Percentiles rank a stretch among this genome's conserved stretches.
These are phyloP conservation scores for Paecilomyces dactylethromorphus DNA, from an alignment of 2,329 filamentous ascomycete species.

Conservation along the genomic window DNA sequence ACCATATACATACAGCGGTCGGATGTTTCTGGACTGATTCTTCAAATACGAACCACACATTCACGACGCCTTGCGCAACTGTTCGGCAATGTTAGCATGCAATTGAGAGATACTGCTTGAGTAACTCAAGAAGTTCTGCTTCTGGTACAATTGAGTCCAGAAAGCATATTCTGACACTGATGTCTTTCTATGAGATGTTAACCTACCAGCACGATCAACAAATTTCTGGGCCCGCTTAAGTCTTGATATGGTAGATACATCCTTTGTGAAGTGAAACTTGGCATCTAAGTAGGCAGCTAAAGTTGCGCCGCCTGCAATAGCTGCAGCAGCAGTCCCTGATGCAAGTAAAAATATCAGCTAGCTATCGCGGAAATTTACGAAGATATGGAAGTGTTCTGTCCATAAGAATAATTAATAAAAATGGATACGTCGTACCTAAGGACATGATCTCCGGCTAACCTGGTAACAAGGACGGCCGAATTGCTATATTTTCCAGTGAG, in stretches of 20 bases:
- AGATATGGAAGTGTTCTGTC: background rate
- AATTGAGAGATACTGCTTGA: background rate
- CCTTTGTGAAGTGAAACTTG: slow-evolving; percentile 61
- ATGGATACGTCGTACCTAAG: background rate
- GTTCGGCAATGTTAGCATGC: slow-evolving; percentile 5
- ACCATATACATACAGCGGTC: slow-evolving; percentile 60
- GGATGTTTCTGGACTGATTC: slow-evolving; percentile 47
- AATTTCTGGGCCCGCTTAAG: slow-evolving; percentile 38
- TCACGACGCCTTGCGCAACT: slow-evolving; percentile 49
- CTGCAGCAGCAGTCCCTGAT: slow-evolving; percentile 18
- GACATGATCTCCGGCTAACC: background rate
- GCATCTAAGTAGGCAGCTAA: slow-evolving; percentile 46
- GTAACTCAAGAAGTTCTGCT: background rate
- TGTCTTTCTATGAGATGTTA: background rate
- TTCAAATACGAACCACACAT: slow-evolving; percentile 62
- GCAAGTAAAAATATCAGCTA: background rate
- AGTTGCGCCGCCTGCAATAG: slow-evolving; percentile 19
- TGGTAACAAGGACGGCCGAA: background rate
- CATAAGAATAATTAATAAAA: background rate
- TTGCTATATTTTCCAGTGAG: background rate
- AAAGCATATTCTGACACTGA: background rate
- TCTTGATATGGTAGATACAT: slow-evolving; percentile 45
- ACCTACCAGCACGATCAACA: slow-evolving; percentile 44
- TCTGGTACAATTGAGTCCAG: background rate
- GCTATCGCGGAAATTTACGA: background rate